Evolutionary conservation across 1,284 basidiomycete species (phyloP).

Genomic region (Cryptococcus jaspeensis): DNA sequence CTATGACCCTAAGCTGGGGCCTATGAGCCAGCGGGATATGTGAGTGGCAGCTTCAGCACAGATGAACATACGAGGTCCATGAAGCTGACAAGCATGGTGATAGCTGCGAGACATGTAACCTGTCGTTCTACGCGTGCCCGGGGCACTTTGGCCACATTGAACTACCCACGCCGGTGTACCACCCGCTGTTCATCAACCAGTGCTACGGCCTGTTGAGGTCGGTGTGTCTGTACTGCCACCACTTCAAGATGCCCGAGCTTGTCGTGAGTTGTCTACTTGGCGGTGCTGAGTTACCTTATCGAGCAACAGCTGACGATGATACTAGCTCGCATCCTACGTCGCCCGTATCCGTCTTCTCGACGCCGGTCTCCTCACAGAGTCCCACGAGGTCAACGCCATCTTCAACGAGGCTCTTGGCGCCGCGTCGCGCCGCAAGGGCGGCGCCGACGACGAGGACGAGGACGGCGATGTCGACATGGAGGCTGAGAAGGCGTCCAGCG

Average conservation of each 20-base stretch:
- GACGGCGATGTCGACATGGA: slow-evolving; percentile 51
- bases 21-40: slow-evolving; percentile 83
- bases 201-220: slow-evolving; percentile 85
- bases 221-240: slow-evolving; percentile 94
- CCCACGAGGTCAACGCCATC: slow-evolving; percentile 71
- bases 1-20: slow-evolving; percentile 94
- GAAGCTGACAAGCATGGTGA: background rate
- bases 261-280: slow-evolving; percentile 60
- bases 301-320: background rate
- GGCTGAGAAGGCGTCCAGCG: slow-evolving; percentile 34
- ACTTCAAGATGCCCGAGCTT: slow-evolving; percentile 78
- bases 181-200: slow-evolving; percentile 94
- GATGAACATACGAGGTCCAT: background rate
- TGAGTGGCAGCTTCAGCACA: slow-evolving; percentile 54
- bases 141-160: slow-evolving; percentile 99
- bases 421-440: slow-evolving; percentile 46
- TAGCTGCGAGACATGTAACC: slow-evolving; percentile 90
- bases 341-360: slow-evolving; percentile 89
- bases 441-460: slow-evolving; percentile 52
- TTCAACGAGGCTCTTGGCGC: slow-evolving; percentile 43
- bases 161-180: slow-evolving; percentile 90
- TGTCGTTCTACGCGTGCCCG: slow-evolving; percentile 90
- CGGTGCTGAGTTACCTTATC: background rate
- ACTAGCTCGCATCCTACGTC: slow-evolving; percentile 73
- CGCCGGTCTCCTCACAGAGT: slow-evolving; percentile 80